phyloP scores from a whole-genome alignment of 164 flowering plant genomes.

The Aristolochia fimbriata region DNA sequence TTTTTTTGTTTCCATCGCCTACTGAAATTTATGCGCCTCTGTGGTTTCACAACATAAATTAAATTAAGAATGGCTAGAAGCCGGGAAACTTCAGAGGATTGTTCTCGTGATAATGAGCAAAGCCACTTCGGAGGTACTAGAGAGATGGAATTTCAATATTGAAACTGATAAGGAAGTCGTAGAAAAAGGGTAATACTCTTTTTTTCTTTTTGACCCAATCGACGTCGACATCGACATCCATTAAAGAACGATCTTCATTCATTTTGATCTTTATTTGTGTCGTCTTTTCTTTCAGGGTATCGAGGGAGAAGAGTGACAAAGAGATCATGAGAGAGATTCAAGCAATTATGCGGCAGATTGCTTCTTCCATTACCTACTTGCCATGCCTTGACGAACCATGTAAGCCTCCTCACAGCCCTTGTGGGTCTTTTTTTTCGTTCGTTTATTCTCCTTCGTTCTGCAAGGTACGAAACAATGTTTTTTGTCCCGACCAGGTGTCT shows the following conservation, averaged over 20 bases:
- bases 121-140: constrained; percentile 65
- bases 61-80: constrained; percentile 94
- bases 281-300: constrained; percentile 36
- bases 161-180: constrained; percentile 86
- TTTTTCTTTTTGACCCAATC: not conserved
- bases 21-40: not conserved
- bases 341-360: constrained; percentile 94
- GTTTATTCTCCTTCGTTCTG: not conserved
- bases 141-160: constrained; percentile 88
- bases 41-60: constrained; percentile 4
- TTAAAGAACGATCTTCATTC: not conserved
- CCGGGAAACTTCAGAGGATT: constrained; percentile 79
- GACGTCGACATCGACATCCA: too few relatives aligned
- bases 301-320: constrained; percentile 94
- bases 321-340: constrained; percentile 99
- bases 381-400: constrained; percentile 96
- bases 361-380: constrained; percentile 86
- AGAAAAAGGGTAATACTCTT: constrained; percentile 62
- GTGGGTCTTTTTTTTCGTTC: not conserved
- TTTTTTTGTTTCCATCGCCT: too few relatives aligned
- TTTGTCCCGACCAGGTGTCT: constrained; percentile 63
- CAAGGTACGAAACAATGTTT: not conserved
- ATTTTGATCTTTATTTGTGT: not conserved
- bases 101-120: constrained; percentile 96
- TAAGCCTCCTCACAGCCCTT: constrained; percentile 18